Conservation (phyloP, 2,329 filamentous ascomycete genomes). For the Talaromyces sp. region DNA sequence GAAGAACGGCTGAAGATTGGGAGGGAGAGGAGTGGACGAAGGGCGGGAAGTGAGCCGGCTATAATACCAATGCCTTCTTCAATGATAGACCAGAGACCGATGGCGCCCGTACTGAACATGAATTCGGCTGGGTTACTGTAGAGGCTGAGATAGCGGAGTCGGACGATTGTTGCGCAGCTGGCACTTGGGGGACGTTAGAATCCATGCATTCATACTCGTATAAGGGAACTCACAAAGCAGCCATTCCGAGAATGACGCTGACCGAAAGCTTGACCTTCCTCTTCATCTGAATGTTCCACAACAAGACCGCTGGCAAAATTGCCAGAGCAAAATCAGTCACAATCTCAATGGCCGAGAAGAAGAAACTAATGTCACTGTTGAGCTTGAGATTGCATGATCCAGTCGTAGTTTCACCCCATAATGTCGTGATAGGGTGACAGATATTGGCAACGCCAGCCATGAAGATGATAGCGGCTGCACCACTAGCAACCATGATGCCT, state of each 20-base stretch:
- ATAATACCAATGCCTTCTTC: conserved; percentile 42
- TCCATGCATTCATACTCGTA: neutral
- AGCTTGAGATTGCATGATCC: conserved; percentile 11
- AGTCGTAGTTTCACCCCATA: conserved; percentile 14
- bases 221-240: conserved; percentile 7
- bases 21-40: conserved; percentile 46
- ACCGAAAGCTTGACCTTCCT: conserved; percentile 9
- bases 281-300: conserved; percentile 17
- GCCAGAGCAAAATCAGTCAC: conserved; percentile 16
- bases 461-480: conserved; percentile 12
- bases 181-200: conserved; percentile 9
- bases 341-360: conserved; percentile 14
- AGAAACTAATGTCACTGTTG: conserved; percentile 15
- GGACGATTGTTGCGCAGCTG: conserved; percentile 16
- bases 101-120: conserved; percentile 39
- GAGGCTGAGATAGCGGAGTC: conserved; percentile 15
- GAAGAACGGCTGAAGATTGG: conserved; percentile 13
- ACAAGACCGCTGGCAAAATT: conserved; percentile 5
- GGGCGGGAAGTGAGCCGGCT: conserved; percentile 49
- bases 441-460: conserved; percentile 16
- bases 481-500: conserved; percentile 1
- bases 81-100: conserved; percentile 41
- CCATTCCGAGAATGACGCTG: conserved; percentile 15
- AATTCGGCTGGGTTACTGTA: conserved; percentile 14
- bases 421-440: conserved; percentile 12